These are phyloP conservation scores for Carex sylvatica DNA, from an alignment of 202 grass and related monocot genomes.

Conservation along the genomic window DNA sequence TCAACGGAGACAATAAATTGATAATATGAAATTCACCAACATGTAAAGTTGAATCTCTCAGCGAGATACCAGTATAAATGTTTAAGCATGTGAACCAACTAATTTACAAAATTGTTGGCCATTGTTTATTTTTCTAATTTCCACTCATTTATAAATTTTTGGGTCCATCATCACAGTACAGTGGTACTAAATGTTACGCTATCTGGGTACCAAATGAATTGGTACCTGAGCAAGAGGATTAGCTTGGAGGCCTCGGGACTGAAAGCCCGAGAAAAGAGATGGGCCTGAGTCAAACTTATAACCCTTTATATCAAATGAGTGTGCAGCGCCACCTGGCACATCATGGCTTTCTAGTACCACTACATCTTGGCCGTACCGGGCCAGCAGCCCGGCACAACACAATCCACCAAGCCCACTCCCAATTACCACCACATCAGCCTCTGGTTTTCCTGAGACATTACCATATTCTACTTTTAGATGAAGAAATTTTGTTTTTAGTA, in stretches of 20 bases:
- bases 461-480: conserved; percentile 13
- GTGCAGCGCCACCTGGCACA: conserved; percentile 76
- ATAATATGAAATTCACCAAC: background rate
- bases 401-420: conserved; percentile 83
- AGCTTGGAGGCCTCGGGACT: conserved; percentile 83
- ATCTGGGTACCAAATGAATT: background rate
- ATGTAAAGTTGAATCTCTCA: background rate
- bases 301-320: conserved; percentile 94
- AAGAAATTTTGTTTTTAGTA: background rate
- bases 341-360: conserved; percentile 93
- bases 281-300: conserved; percentile 96
- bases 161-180: background rate
- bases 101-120: background rate
- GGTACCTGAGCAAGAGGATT: conserved; percentile 90
- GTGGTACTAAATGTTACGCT: background rate
- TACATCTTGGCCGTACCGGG: conserved; percentile 81
- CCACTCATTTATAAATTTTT: background rate
- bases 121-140: background rate
- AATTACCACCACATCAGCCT: conserved; percentile 87
- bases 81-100: background rate
- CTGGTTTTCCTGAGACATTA: conserved; percentile 52
- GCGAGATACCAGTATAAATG: background rate
- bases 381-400: conserved; percentile 78
- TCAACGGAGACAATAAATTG: background rate
- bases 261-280: conserved; percentile 93